Percentiles rank a stretch among this genome's conserved stretches.
These are phyloP conservation scores for Starmera quercuum DNA, from an alignment of 805 yeast genomes.

Conservation along the genomic window DNA sequence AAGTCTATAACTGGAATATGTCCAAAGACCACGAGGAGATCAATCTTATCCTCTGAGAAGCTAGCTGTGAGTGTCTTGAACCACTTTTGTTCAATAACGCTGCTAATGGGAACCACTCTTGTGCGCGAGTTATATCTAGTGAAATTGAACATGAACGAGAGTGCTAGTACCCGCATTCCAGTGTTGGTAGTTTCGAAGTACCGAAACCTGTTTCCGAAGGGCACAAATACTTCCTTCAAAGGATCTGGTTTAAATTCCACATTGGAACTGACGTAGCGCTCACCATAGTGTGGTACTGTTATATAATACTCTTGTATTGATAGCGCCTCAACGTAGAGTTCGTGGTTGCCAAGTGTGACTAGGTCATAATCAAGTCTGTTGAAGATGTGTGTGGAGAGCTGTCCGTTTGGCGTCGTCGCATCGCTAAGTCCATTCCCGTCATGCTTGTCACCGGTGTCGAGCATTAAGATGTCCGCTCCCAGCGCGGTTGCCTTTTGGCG, in stretches of 20 bases:
- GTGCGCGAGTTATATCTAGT: slow-evolving; percentile 49
- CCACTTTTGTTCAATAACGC: slow-evolving; percentile 55
- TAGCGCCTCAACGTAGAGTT: slow-evolving; percentile 62
- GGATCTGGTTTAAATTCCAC: slow-evolving; percentile 47
- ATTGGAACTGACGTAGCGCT: slow-evolving; percentile 62
- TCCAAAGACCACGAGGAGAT: slow-evolving; percentile 64
- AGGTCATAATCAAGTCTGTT: slow-evolving; percentile 63
- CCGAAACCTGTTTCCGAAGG: slow-evolving; percentile 62
- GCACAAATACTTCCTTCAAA: slow-evolving; percentile 34
- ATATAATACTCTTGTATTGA: slow-evolving; percentile 57
- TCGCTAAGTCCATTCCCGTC: slow-evolving; percentile 93
- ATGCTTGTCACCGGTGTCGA: slow-evolving; percentile 90
- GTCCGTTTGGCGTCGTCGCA: slow-evolving; percentile 68
- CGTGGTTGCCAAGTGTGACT: slow-evolving; percentile 87
- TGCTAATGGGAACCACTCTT: slow-evolving; percentile 53
- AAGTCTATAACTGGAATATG: slow-evolving; percentile 60
- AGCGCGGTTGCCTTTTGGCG: slow-evolving; percentile 32
- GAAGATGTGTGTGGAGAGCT: slow-evolving; percentile 53
- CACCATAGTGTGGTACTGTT: slow-evolving; percentile 52
- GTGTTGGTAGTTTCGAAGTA: slow-evolving; percentile 57
- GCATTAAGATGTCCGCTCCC: slow-evolving; percentile 57
- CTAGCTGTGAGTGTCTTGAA: slow-evolving; percentile 37
- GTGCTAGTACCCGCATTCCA: slow-evolving; percentile 46
- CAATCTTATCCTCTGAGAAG: slow-evolving; percentile 38
- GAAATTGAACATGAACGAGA: slow-evolving; percentile 80